Evolutionary conservation across 1,284 basidiomycete genomes (phyloP), one percentile per base, ranked within the genome.

Genomic region (Melanopsichium pennsylvanicum): DNA sequence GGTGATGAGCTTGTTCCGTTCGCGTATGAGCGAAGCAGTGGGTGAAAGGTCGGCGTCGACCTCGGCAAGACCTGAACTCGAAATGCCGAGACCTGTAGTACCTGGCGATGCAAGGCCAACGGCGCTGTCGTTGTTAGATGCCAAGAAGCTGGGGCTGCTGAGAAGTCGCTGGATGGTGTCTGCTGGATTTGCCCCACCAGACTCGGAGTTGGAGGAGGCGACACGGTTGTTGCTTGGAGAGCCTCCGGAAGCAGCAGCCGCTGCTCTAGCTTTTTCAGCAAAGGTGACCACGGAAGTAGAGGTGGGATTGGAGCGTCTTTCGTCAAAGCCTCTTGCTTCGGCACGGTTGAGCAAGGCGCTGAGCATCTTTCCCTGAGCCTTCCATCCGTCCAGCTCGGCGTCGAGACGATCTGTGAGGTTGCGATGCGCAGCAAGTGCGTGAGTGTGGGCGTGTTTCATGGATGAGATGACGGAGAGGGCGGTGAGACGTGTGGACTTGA

Each of bases 1-100:
- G 10, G 76, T 71, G 27, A 72, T 48, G 27, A 81, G 72, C 64
- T 74, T 78, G 63, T 75, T 79, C 19, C 78, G 58, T 58, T 81
- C 75, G 26, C 66, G 56, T 32, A 75, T 51, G 35, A 76, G 46
- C n/a, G 69, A 61, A 2, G 74, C 56, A 2, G 59, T 47, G 7
- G 72, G 68, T 4, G 68, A 73, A 26, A 58, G 48, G 29, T 72
- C 54, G 18, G 54, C 34, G 33, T 63, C 60, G 29, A 56, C 38
- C 16, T 64, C 66, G 26, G 34, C 44, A 1, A 59, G 56, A 27
- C 48, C 59, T 1, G 62, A 48, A 39, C 54, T 62, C 26, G 59
- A 46, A 41, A 62, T 66, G 45, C 64, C 62, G 23, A 64, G 54
- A 12, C 62, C 63, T 12, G 61, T 58, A 15, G 56, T 57, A 23